Percentiles rank a stretch among this genome's conserved stretches.
Conservation (phyloP, 805 yeast genomes). For the Candida quercuum region DNA sequence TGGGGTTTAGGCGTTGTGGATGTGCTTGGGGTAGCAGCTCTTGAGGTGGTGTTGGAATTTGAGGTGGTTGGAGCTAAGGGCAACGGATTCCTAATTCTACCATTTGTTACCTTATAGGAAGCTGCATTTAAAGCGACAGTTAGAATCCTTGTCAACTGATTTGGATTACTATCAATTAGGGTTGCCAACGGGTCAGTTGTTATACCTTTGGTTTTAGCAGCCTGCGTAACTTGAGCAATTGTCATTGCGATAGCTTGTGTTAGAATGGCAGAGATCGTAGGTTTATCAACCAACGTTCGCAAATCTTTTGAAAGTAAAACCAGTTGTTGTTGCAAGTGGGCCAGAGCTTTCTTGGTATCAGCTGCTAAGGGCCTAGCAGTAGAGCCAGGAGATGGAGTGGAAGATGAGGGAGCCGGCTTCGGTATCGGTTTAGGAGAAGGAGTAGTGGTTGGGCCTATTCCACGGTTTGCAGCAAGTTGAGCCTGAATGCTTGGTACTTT, state of each 20-base stretch:
- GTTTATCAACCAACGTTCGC: slow-evolving; percentile 69
- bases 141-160: slow-evolving; percentile 69
- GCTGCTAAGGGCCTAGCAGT: slow-evolving; percentile 27
- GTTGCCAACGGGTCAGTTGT: slow-evolving; percentile 74
- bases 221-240: slow-evolving; percentile 82
- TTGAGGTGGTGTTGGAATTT: slow-evolving; percentile 13
- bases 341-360: slow-evolving; percentile 55
- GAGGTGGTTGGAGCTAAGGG: slow-evolving; percentile 22
- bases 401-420: slow-evolving; percentile 19
- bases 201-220: slow-evolving; percentile 80
- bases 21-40: slow-evolving; percentile 12
- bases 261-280: slow-evolving; percentile 75
- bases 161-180: slow-evolving; percentile 75
- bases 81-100: slow-evolving; percentile 40
- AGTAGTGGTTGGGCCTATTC: slow-evolving; percentile 9
- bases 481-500: slow-evolving; percentile 23
- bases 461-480: slow-evolving; percentile 29
- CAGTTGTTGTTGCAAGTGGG: slow-evolving; percentile 81
- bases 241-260: slow-evolving; percentile 93
- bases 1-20: slow-evolving; percentile 4
- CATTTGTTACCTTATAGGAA: slow-evolving; percentile 54
- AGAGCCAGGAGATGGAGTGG: slow-evolving; percentile 25
- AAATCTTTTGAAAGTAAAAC: slow-evolving; percentile 69
- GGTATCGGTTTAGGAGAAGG: too few species aligned
- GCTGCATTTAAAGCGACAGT: slow-evolving; percentile 81